Evolutionary conservation across 495 filamentous ascomycete genomes (phyloP), one percentile per base, ranked within the genome.

Genomic region (Ascodesmis nigricans): DNA sequence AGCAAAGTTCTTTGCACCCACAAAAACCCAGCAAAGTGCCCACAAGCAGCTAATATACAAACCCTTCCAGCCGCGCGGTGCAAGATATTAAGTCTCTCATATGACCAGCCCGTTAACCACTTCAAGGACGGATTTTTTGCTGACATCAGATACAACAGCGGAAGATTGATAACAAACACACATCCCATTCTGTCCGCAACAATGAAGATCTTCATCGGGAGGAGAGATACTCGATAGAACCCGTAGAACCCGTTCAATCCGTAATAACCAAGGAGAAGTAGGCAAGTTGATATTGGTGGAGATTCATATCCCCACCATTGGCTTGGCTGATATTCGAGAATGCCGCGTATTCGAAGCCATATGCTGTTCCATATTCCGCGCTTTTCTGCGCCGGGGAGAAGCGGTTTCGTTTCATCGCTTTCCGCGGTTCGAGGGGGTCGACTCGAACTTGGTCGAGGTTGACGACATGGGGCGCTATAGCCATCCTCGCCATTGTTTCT

Each of bases 41-140:
- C 29, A 17, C 63, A 35, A 2, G 59, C 61, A 21, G 58, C 41
- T 59, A 40, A 42, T 58, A 63, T 40, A 63, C 40, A 5, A 60
- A 31, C 35, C 63, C 65, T 28, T 63, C 64, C 9, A 65, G 48
- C 19, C 64, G 56, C 21, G 58, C 57, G 60, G 45, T 74, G 67
- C 36, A 73, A 59, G 13, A 73, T 65, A 41, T 73, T 75, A 26
- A 74, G 57, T 4, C 61, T 59, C 49, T 73, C 67, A 46, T 74
- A 74, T 0, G 69, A 71, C 36, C 60, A 61, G 7, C 69, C 68
- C 0, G 69, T 73, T 9, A 73, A 49, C 0, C 59, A 39, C 18
- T 60, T 63, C 6, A 74, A 40, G 0, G 69, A 69, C 30, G 67
- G 66, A 41, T 69, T 74, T 45, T 75, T 76, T 33, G 70, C 66